A percentile compares a stretch with the other conserved stretches of the same genome.
Evolutionary conservation across 345 rosid species (phyloP).

Genomic region (Iberis pinnata): DNA sequence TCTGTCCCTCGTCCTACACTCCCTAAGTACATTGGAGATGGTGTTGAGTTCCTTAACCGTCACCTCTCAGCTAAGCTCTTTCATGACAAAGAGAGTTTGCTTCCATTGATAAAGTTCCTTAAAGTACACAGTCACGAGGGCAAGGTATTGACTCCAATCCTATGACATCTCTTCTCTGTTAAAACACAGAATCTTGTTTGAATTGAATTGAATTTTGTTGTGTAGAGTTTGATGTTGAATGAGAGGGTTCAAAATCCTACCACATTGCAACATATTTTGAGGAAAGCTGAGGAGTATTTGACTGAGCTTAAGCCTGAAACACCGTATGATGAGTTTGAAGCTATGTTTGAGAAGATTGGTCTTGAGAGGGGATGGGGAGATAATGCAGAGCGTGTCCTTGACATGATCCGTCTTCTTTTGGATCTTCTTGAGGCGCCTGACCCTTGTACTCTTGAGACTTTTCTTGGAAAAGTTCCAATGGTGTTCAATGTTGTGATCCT

Average conservation of each 20-base stretch:
- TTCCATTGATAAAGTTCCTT: conserved; percentile 72
- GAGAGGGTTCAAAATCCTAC: conserved; percentile 54
- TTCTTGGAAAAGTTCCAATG: conserved; percentile 79
- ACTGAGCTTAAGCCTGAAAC: conserved; percentile 39
- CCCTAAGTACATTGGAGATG: conserved; percentile 76
- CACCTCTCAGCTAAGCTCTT: conserved; percentile 89
- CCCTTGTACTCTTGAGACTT: conserved; percentile 71
- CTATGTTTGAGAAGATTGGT: conserved; percentile 77
- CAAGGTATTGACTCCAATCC: conserved; percentile 36
- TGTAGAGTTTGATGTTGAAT: conserved; percentile 80
- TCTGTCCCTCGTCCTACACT: conserved; percentile 82
- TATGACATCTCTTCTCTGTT: background rate
- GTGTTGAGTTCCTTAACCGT: conserved; percentile 94
- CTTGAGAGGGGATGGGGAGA: conserved; percentile 95
- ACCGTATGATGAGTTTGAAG: conserved; percentile 46
- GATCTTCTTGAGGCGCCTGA: conserved; percentile 96
- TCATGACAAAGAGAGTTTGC: conserved; percentile 82
- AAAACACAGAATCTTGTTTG: background rate
- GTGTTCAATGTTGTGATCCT: conserved; percentile 80
- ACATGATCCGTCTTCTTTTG: conserved; percentile 76
- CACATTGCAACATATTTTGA: conserved; percentile 56
- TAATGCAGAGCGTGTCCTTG: conserved; percentile 54
- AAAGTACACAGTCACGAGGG: conserved; percentile 73
- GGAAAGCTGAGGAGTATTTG: conserved; percentile 85
- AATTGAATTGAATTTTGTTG: background rate